Conservation (phyloP, 202 grass and related monocot species). For the Schoenoplectus triqueter region DNA sequence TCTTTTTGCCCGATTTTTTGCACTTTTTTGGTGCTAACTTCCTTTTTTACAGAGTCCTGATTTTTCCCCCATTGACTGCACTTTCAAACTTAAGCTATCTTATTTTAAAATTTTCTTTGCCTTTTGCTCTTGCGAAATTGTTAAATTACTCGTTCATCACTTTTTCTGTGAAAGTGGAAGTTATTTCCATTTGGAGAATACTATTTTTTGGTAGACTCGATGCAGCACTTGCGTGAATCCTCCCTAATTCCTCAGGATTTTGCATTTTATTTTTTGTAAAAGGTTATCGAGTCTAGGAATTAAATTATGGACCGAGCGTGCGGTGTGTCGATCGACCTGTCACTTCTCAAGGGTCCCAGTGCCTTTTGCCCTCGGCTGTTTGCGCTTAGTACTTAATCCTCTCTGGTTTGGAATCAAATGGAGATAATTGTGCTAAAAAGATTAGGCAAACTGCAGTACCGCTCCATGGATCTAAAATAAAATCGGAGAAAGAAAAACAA, state of each 20-base stretch:
- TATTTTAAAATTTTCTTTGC: not conserved
- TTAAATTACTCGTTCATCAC: not conserved
- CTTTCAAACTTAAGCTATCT: not conserved
- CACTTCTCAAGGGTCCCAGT: not conserved
- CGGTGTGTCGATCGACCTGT: not conserved
- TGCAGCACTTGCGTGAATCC: not conserved
- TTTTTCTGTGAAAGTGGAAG: not conserved
- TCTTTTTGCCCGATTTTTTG: not conserved
- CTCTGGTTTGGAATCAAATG: too few relatives aligned
- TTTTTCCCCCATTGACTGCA: not conserved
- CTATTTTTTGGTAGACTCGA: not conserved
- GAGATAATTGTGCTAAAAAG: too few relatives aligned
- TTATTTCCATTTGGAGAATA: not conserved
- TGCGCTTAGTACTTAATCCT: too few relatives aligned
- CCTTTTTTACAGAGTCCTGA: not conserved
- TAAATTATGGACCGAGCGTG: conserved; percentile 25
- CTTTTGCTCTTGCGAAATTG: not conserved
- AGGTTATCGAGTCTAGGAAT: not conserved
- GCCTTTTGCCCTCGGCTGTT: too few relatives aligned
- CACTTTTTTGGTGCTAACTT: not conserved
- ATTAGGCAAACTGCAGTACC: too few relatives aligned
- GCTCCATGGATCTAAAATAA: too few relatives aligned
- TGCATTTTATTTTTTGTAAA: not conserved
- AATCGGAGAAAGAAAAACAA: not conserved
- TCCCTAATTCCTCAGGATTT: not conserved